Conservation (phyloP, 805 yeast species). For the Pichia californica region DNA sequence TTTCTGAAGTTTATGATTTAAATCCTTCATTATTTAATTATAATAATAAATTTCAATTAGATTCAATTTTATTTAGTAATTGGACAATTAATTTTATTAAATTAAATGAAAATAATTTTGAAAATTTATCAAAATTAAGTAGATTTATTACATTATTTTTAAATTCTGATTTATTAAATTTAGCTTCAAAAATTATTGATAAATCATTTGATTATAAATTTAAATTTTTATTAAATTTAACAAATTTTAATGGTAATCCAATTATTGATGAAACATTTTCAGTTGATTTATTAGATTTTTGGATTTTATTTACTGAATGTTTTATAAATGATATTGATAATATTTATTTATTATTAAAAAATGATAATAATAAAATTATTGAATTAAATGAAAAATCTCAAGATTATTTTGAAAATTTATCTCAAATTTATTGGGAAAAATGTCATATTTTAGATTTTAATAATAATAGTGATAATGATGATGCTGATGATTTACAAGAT, state of each 20-base stretch:
- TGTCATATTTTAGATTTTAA: too few relatives aligned
- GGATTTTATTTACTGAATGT: constrained; percentile 61
- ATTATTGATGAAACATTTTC: constrained; percentile 54
- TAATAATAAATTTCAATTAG: constrained; percentile 26
- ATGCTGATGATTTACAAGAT: constrained; percentile 28
- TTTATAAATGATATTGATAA: constrained; percentile 44
- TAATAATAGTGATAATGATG: too few relatives aligned
- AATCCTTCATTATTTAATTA: constrained; percentile 36
- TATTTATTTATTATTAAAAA: constrained; percentile 26
- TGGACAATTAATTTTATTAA: constrained; percentile 40
- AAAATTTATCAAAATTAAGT: constrained; percentile 36
- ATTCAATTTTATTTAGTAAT: constrained; percentile 34
- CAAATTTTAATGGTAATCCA: constrained; percentile 53
- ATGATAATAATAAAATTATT: constrained; percentile 26
- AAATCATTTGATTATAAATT: constrained; percentile 36
- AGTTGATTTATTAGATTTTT: constrained; percentile 52
- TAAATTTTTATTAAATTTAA: constrained; percentile 43
- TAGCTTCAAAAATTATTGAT: constrained; percentile 35
- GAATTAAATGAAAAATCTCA: constrained; percentile 28
- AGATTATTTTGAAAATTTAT: constrained; percentile 43
- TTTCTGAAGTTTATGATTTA: constrained; percentile 41
- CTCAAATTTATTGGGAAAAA: constrained; percentile 64
- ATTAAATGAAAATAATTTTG: constrained; percentile 17
- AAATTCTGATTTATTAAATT: constrained; percentile 38
- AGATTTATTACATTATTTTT: constrained; percentile 40